phyloP scores from a whole-genome alignment of 805 yeast species.

The Pichia californica region DNA sequence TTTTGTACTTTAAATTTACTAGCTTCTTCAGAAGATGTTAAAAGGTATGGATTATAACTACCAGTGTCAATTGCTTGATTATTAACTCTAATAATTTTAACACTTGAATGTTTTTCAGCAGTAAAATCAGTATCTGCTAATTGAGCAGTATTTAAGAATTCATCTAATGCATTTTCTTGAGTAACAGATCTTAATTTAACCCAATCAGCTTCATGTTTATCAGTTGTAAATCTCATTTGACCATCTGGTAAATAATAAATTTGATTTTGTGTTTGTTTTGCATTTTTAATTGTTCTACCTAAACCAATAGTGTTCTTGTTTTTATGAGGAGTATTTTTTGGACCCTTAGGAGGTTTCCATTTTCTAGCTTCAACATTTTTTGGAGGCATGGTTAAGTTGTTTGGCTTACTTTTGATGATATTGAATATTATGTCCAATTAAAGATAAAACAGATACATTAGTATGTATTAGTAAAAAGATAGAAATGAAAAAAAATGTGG shows the following conservation, averaged over 20 bases:
- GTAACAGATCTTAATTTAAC: constrained; percentile 89
- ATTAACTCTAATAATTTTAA: constrained; percentile 76
- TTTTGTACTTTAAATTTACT: constrained; percentile 56
- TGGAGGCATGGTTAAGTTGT: constrained; percentile 10
- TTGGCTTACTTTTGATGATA: neutral
- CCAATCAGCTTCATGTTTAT: constrained; percentile 80
- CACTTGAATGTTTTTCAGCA: constrained; percentile 79
- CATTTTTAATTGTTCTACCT: constrained; percentile 77
- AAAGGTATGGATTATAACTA: constrained; percentile 46
- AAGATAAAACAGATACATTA: neutral
- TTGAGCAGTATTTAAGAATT: constrained; percentile 90
- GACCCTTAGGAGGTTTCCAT: constrained; percentile 89
- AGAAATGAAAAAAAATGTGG: too few relatives aligned
- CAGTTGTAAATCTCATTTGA: constrained; percentile 83
- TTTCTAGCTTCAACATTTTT: constrained; percentile 44
- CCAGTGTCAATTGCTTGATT: constrained; percentile 60
- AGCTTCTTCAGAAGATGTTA: constrained; percentile 61
- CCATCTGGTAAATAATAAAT: constrained; percentile 76
- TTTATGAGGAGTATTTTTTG: constrained; percentile 80
- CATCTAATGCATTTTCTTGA: constrained; percentile 90
- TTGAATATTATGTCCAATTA: too few relatives aligned
- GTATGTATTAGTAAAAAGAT: too few relatives aligned
- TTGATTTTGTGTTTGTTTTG: constrained; percentile 61
- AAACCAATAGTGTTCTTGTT: constrained; percentile 80
- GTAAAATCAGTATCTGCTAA: constrained; percentile 94